phyloP scores from a whole-genome alignment of 208 protist species.

The Acanthamoeba lenticulata region DNA sequence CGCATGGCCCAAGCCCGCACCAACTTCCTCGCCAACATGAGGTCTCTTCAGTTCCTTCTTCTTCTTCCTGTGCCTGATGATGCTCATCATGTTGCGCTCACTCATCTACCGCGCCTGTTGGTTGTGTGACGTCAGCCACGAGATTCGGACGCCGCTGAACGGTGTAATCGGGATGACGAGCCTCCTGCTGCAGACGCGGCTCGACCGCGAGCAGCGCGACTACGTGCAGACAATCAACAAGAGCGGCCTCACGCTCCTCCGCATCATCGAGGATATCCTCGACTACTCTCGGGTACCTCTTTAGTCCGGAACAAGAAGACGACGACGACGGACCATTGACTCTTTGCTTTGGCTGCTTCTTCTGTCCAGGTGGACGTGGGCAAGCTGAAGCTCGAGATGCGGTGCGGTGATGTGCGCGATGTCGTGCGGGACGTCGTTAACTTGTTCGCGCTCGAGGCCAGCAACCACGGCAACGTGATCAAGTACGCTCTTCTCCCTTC shows the following conservation, averaged over 20 bases:
- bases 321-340: background rate
- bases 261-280: constrained; percentile 27
- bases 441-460: background rate
- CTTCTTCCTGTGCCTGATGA: background rate
- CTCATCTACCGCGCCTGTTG: background rate
- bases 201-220: constrained; percentile 1
- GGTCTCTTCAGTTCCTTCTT: background rate
- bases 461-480: background rate
- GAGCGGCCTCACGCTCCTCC: background rate
- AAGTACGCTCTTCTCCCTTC: background rate
- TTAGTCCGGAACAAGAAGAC: too few species aligned
- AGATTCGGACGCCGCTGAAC: constrained; percentile 74
- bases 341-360: too few species aligned
- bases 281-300: background rate
- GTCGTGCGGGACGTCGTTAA: background rate
- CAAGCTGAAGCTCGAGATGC: background rate
- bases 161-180: constrained; percentile 75
- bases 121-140: constrained; percentile 53
- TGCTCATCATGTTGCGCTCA: background rate
- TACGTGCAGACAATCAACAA: constrained; percentile 15
- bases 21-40: constrained; percentile 63
- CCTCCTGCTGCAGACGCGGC: constrained; percentile 37
- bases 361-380: background rate
- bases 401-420: background rate
- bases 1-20: background rate